Evolutionary conservation across 2,329 filamentous ascomycete genomes (phyloP).

Genomic region (Metarhizium album): DNA sequence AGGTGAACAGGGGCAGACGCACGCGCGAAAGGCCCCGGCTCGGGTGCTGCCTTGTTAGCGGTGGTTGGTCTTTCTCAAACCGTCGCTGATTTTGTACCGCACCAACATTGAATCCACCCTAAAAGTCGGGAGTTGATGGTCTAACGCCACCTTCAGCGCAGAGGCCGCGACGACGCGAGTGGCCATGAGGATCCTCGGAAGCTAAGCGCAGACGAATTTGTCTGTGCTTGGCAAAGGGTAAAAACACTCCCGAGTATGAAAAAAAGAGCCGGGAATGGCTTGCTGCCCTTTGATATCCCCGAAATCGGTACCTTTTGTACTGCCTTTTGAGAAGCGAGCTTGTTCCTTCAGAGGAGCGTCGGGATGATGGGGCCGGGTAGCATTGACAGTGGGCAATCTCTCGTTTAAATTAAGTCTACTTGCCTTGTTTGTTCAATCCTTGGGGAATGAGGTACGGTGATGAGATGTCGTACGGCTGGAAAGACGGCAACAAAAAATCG

Average conservation of each 20-base stretch:
- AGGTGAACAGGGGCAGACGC: background rate
- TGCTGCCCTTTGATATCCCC: background rate
- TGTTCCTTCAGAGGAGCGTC: background rate
- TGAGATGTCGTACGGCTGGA: background rate
- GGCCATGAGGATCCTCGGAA: background rate
- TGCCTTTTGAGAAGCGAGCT: background rate
- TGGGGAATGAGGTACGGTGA: background rate
- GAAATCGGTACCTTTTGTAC: background rate
- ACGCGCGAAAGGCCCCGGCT: background rate
- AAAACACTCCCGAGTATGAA: background rate
- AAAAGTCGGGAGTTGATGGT: background rate
- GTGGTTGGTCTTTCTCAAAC: conserved; percentile 6
- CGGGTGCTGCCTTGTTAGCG: conserved; percentile 6
- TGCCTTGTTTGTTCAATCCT: background rate
- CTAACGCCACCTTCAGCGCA: background rate
- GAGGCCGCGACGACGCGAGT: background rate
- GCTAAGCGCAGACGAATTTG: background rate
- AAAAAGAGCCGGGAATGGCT: background rate
- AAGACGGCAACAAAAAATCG: background rate
- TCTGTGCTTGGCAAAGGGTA: background rate
- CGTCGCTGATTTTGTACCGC: background rate
- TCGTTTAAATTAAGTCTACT: background rate
- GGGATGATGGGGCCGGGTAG: background rate
- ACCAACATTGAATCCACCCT: background rate
- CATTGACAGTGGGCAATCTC: background rate